phyloP scores from a whole-genome alignment of 768 basidiomycete species.

The Chalciporus piperatus region DNA sequence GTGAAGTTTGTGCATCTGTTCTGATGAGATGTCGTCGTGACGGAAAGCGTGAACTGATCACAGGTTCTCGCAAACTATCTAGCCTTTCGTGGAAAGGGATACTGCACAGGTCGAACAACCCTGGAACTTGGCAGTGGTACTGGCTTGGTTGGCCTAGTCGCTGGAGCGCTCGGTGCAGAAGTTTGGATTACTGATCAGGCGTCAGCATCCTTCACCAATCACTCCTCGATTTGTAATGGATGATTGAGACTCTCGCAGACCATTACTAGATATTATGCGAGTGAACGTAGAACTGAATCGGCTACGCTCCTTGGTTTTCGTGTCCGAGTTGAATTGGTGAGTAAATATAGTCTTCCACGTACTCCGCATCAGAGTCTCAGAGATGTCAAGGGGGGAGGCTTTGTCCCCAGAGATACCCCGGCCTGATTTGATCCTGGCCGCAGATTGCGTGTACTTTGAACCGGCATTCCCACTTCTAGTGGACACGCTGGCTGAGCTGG shows the following conservation, averaged over 20 bases:
- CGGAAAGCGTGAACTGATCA: conserved; percentile 1
- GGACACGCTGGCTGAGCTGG: conserved; percentile 67
- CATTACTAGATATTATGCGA: conserved; percentile 74
- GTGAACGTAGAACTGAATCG: conserved; percentile 69
- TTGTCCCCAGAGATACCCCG: conserved; percentile 45
- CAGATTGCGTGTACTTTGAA: conserved; percentile 96
- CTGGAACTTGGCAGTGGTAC: conserved; percentile 91
- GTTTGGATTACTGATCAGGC: conserved; percentile 89
- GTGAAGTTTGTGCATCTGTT: conserved; percentile 55
- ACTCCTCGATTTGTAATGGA: conserved; percentile 1
- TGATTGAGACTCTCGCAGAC: conserved; percentile 42
- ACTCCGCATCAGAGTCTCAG: conserved; percentile 26
- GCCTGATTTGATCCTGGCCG: conserved; percentile 77
- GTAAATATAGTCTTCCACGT: conserved; percentile 20
- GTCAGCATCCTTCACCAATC: conserved; percentile 45
- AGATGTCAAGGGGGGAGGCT: conserved; percentile 54
- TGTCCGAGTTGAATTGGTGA: conserved; percentile 82
- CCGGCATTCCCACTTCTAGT: conserved; percentile 88
- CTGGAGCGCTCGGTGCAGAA: conserved; percentile 61
- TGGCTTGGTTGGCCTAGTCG: conserved; percentile 87
- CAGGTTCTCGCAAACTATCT: conserved; percentile 83
- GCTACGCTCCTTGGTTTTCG: conserved; percentile 48
- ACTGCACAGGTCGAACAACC: conserved; percentile 54
- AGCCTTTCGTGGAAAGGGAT: conserved; percentile 46
- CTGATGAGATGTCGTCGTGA: background rate